A percentile compares a stretch with the other conserved stretches of the same genome.
Evolutionary conservation across 129 eudicot species (phyloP).

Genomic region (Oenanthe sinensis): DNA sequence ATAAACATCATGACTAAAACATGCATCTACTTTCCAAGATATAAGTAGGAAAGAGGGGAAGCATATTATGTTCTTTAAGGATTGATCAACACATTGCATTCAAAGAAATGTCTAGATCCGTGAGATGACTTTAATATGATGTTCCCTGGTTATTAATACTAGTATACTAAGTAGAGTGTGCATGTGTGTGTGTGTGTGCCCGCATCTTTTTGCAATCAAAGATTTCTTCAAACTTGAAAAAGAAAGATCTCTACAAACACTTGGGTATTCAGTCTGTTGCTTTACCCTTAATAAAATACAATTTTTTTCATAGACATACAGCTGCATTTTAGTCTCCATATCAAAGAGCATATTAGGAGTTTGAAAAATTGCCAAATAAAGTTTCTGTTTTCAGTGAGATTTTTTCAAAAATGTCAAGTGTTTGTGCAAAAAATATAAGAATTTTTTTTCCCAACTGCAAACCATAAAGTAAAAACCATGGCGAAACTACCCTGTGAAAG

Average conservation of each 20-base stretch:
- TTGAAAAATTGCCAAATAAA: not conserved
- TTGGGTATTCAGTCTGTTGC: not conserved
- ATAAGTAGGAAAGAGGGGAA: not conserved
- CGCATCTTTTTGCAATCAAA: not conserved
- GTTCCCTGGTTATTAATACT: not conserved
- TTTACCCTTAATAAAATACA: not conserved
- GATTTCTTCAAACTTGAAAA: not conserved
- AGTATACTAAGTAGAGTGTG: not conserved
- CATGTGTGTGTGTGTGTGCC: not conserved
- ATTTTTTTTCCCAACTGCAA: not conserved
- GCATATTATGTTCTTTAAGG: not conserved
- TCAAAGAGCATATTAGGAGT: not conserved
- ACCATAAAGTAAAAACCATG: not conserved
- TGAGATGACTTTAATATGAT: not conserved
- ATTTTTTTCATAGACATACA: not conserved
- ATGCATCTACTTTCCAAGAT: not conserved
- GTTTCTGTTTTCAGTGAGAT: not conserved
- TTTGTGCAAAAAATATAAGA: not conserved
- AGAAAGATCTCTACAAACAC: not conserved
- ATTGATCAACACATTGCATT: not conserved
- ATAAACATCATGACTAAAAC: not conserved
- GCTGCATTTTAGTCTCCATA: not conserved
- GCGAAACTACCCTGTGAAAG: not conserved
- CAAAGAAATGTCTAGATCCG: not conserved
- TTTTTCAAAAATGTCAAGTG: not conserved